Base-by-base conservation (phyloP, 2,329 filamentous ascomycete species). In the Xylariales sp. region DNA sequence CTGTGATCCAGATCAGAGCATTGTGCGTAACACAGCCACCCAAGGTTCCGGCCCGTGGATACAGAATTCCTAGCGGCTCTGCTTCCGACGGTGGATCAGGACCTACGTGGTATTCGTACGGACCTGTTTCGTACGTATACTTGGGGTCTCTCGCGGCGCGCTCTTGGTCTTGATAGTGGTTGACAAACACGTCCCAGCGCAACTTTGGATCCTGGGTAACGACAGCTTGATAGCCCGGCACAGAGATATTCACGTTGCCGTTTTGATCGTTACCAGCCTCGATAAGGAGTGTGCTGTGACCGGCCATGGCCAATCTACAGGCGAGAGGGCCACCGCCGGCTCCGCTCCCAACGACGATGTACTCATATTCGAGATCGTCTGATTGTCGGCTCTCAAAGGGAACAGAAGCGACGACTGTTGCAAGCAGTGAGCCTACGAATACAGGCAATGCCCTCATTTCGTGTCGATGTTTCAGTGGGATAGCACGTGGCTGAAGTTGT, bases 1-100 rank as follows among this genome's bases (percentile, higher is more conserved):
- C 78, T 44, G 78, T 73, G 16, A 80, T 63, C n/a, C 72, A 66
- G 36, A 83, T 72, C 31, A 81, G 58, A 5, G 76, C 77, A 31
- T 80, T 78, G 60, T 84, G 80, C 7, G 72, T 70, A 1, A 74
- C 71, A 56, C 70, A 73, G 0, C 70, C 70, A 5, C 70, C 70
- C 1, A 73, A 56, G 0, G 68, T 66, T 5, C 64, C 67, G 0
- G 69, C 63, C 2, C 70, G 61, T 0, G 70, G 70, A 41, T 73
- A 73, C 40, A 68, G 54, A 7, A 68, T 64, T 5, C 70, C 70
- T 38, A 70, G 61, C 27, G 64, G 61, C 31, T 55, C 56, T 1
- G 70, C 59, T 1, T 56, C 64, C 1, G 52, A 45, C 0, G 68
- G 68, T 1, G 68, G 69, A 19, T 58, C 47, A 0, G 53, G 46